Conservation (phyloP, 257 asterid genomes). For the Gynochthodes officinalis region DNA sequence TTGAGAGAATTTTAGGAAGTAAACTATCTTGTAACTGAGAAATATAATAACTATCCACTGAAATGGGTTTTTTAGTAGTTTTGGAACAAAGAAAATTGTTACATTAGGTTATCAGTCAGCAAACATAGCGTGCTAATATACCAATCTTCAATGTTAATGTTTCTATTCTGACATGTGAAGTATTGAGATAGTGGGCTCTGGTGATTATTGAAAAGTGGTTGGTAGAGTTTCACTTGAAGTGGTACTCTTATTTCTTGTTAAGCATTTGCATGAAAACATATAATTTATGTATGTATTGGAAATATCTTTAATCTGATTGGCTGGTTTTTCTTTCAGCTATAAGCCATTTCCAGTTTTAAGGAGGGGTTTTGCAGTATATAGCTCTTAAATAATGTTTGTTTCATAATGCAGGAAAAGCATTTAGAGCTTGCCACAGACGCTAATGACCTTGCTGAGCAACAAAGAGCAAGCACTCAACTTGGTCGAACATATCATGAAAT, state of each 20-base stretch:
- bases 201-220: neutral
- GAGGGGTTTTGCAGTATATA: neutral
- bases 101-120: no score
- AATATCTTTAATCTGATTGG: neutral
- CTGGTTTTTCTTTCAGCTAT: neutral
- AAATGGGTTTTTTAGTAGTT: neutral
- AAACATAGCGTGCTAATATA: no score
- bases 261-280: neutral
- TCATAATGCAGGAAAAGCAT: constrained; percentile 66
- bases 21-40: neutral
- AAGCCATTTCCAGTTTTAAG: neutral
- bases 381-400: neutral
- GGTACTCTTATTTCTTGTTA: neutral
- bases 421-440: constrained; percentile 71
- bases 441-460: constrained; percentile 77
- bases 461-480: constrained; percentile 94
- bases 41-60: neutral
- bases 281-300: neutral
- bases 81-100: neutral
- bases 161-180: neutral
- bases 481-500: constrained; percentile 94
- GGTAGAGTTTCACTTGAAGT: neutral
- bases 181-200: neutral
- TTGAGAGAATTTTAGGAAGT: neutral
- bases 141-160: no score